Conservation (phyloP, 805 yeast genomes). For the Starmerella bombicola region DNA sequence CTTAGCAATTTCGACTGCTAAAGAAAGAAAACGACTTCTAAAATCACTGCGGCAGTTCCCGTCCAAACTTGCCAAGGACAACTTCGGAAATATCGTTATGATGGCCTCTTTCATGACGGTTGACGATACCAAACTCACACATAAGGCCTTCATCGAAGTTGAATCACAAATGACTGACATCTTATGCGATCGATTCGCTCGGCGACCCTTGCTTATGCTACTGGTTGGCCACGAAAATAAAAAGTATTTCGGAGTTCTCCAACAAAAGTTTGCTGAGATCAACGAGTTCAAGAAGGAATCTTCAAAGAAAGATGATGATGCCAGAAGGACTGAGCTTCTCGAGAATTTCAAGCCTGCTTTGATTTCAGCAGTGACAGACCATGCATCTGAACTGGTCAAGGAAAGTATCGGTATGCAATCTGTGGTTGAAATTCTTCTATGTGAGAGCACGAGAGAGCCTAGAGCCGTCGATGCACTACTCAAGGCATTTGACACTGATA, state of each 20-base stretch:
- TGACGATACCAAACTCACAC: slow-evolving; percentile 80
- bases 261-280: slow-evolving; percentile 48
- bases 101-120: slow-evolving; percentile 70
- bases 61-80: slow-evolving; percentile 65
- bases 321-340: slow-evolving; percentile 59
- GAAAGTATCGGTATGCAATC: slow-evolving; percentile 62
- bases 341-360: slow-evolving; percentile 54
- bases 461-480: slow-evolving; percentile 38
- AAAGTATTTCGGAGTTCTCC: slow-evolving; percentile 54
- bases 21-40: slow-evolving; percentile 74
- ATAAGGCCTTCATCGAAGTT: slow-evolving; percentile 52
- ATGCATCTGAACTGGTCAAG: slow-evolving; percentile 42
- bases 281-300: slow-evolving; percentile 52
- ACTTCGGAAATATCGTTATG: slow-evolving; percentile 72
- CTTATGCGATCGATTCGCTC: slow-evolving; percentile 58
- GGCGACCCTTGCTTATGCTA: slow-evolving; percentile 80
- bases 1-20: slow-evolving; percentile 74
- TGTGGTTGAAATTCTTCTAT: slow-evolving; percentile 58
- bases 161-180: slow-evolving; percentile 40
- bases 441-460: slow-evolving; percentile 25
- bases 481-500: slow-evolving; percentile 46
- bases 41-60: slow-evolving; percentile 65
- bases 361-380: slow-evolving; percentile 41
- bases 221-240: slow-evolving; percentile 60
- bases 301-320: slow-evolving; percentile 72